Evolutionary conservation across 148 eudicot species (phyloP).

Genomic region (Hydrangea macrophylla): DNA sequence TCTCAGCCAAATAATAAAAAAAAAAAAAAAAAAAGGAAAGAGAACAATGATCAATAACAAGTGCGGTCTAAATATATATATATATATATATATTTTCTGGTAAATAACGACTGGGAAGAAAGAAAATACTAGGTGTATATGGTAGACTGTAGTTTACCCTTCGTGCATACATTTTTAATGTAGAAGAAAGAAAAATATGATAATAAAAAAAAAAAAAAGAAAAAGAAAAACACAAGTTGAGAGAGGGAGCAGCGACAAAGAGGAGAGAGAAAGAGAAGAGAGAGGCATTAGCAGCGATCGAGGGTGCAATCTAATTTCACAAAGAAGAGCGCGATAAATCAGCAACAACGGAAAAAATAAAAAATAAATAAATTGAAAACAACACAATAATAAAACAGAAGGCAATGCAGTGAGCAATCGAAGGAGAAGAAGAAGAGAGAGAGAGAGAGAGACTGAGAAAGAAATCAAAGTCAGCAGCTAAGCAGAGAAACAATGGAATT

Average conservation of each 20-base stretch:
- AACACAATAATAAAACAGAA: slow-evolving; percentile 14
- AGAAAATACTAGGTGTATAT: too few species aligned
- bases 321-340: slow-evolving; percentile 24
- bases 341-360: slow-evolving; percentile 13
- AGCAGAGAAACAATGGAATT: not conserved
- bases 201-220: not conserved
- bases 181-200: not conserved
- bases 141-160: too few species aligned
- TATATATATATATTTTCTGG: too few species aligned
- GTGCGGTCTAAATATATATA: too few species aligned
- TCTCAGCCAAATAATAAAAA: too few species aligned
- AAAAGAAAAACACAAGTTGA: not conserved
- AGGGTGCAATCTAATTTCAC: slow-evolving; percentile 20
- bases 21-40: too few species aligned
- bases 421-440: slow-evolving; percentile 8
- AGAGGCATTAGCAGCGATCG: slow-evolving; percentile 29
- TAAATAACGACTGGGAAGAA: too few species aligned
- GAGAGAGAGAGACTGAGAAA: not conserved
- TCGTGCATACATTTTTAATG: not conserved
- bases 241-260: not conserved
- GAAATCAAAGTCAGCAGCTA: not conserved
- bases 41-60: too few species aligned
- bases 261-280: slow-evolving; percentile 19
- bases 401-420: slow-evolving; percentile 22
- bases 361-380: too few species aligned